phyloP scores from a whole-genome alignment of 1,139 yeast genomes.

The Arxiozyma slooffiae region DNA sequence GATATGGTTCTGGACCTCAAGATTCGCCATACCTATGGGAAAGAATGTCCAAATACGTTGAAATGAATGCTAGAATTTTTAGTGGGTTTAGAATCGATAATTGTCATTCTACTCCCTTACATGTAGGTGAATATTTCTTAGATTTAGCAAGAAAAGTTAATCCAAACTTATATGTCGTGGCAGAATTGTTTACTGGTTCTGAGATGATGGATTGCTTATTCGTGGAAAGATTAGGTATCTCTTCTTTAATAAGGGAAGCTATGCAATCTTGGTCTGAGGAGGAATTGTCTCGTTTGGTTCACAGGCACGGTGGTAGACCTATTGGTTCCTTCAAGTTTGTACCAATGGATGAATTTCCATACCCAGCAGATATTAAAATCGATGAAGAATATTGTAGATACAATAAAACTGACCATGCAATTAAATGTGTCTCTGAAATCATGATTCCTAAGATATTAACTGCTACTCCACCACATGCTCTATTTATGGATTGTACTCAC shows the following conservation, averaged over 20 bases:
- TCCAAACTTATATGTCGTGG: conserved; percentile 84
- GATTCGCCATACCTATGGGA: conserved; percentile 90
- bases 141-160: conserved; percentile 82
- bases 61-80: conserved; percentile 63
- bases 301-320: conserved; percentile 90
- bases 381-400: conserved; percentile 21
- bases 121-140: conserved; percentile 80
- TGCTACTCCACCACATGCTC: conserved; percentile 73
- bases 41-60: conserved; percentile 72
- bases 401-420: conserved; percentile 23
- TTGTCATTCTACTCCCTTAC: conserved; percentile 91
- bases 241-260: conserved; percentile 85
- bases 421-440: conserved; percentile 42
- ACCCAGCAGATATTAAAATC: conserved; percentile 45
- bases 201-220: conserved; percentile 83
- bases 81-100: conserved; percentile 90
- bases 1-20: conserved; percentile 66
- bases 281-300: conserved; percentile 79
- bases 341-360: conserved; percentile 62
- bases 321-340: conserved; percentile 81
- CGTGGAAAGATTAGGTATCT: conserved; percentile 82
- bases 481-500: conserved; percentile 96
- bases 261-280: conserved; percentile 92
- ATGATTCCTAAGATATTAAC: conserved; percentile 57
- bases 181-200: conserved; percentile 88